phyloP scores from a whole-genome alignment of 495 filamentous ascomycete genomes.

The Neurospora hispaniola region DNA sequence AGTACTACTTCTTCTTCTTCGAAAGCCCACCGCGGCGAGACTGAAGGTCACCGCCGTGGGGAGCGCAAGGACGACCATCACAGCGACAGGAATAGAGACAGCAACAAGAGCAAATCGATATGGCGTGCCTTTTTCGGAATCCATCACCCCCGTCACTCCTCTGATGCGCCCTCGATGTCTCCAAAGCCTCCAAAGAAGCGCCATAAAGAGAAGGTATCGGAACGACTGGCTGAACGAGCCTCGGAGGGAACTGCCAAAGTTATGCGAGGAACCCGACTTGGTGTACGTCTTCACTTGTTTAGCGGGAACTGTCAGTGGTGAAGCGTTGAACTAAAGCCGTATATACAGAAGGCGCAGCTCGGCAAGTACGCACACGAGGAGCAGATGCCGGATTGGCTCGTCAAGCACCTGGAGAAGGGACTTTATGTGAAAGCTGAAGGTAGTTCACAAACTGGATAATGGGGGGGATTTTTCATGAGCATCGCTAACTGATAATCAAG shows the following conservation, averaged over 20 bases:
- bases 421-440: conserved; percentile 46
- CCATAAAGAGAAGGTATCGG: not conserved
- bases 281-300: conserved; percentile 9
- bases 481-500: conserved; percentile 20
- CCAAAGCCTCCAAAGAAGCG: conserved; percentile 4
- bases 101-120: conserved; percentile 15
- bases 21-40: conserved; percentile 8
- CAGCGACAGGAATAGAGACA: not conserved
- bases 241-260: not conserved
- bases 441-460: conserved; percentile 31
- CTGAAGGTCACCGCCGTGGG: conserved; percentile 8
- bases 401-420: conserved; percentile 53
- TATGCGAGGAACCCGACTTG: conserved; percentile 19
- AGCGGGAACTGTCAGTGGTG: not conserved
- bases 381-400: conserved; percentile 76
- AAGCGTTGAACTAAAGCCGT: not conserved
- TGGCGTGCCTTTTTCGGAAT: not conserved
- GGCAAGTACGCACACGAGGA: conserved; percentile 81
- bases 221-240: not conserved
- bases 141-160: conserved; percentile 1
- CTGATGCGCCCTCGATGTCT: not conserved
- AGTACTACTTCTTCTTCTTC: conserved; percentile 6
- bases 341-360: conserved; percentile 47
- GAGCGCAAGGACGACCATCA: not conserved
- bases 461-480: not conserved